Percentiles rank a stretch among this genome's conserved stretches.
Evolutionary conservation across 495 filamentous ascomycete genomes (phyloP).

Genomic region (Ascobolus immersus): DNA sequence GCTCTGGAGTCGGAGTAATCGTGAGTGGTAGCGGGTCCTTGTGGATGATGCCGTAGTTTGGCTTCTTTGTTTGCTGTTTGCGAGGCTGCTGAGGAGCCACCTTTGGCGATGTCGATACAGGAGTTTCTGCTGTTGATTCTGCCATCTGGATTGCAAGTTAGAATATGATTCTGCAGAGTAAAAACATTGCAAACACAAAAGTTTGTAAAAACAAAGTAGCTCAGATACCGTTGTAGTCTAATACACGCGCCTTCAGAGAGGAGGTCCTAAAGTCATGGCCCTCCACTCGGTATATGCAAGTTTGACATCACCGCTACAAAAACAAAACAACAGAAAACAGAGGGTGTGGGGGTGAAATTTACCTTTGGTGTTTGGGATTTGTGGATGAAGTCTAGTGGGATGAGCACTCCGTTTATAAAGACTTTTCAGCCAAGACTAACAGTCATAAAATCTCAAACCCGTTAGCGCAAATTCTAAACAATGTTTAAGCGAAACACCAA

Average conservation of each 20-base stretch:
- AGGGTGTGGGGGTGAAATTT: too few species aligned
- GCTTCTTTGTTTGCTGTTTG: constrained; percentile 32
- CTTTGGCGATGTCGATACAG: constrained; percentile 8
- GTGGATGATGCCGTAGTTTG: constrained; percentile 47
- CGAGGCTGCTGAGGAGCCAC: constrained; percentile 7
- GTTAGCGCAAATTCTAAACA: too few species aligned
- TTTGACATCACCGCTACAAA: too few species aligned
- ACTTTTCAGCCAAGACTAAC: too few species aligned
- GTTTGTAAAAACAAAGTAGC: constrained; percentile 18
- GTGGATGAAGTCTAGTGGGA: too few species aligned
- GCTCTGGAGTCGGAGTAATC: constrained; percentile 53
- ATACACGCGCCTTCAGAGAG: constrained; percentile 45
- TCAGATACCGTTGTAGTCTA: constrained; percentile 99
- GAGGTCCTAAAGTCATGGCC: constrained; percentile 51
- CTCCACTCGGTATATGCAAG: too few species aligned
- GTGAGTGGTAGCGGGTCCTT: constrained; percentile 51
- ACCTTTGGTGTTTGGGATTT: too few species aligned
- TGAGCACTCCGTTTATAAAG: too few species aligned
- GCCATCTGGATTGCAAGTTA: constrained; percentile 10
- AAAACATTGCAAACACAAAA: constrained; percentile 4
- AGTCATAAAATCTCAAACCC: too few species aligned
- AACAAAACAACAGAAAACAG: too few species aligned
- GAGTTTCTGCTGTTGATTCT: constrained; percentile 8
- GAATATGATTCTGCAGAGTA: constrained; percentile 1
- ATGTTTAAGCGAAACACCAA: too few species aligned